These are phyloP conservation scores for Scheffersomyces amazonensis DNA, from an alignment of 805 yeast species.

Conservation along the genomic window DNA sequence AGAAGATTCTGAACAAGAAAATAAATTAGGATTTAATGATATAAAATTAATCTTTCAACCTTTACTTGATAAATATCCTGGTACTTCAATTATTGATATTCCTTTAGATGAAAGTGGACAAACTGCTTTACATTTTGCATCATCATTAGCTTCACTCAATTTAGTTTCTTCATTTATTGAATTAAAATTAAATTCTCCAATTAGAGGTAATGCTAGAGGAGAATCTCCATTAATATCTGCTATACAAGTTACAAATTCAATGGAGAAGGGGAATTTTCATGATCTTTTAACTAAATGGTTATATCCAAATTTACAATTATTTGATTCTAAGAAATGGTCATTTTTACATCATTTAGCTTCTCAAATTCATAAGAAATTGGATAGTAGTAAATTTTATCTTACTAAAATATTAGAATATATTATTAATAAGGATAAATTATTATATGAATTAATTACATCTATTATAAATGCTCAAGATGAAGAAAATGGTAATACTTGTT, in stretches of 20 bases:
- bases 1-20: slow-evolving; percentile 20
- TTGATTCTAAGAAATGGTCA: slow-evolving; percentile 67
- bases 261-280: slow-evolving; percentile 74
- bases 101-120: slow-evolving; percentile 39
- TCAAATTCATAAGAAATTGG: slow-evolving; percentile 25
- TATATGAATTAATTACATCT: slow-evolving; percentile 16
- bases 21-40: slow-evolving; percentile 15
- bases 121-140: slow-evolving; percentile 43
- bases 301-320: slow-evolving; percentile 54
- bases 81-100: slow-evolving; percentile 22
- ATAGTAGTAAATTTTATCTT: slow-evolving; percentile 33
- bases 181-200: slow-evolving; percentile 34
- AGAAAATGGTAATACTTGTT: slow-evolving; percentile 35
- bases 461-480: slow-evolving; percentile 33
- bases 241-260: slow-evolving; percentile 77
- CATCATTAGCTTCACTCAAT: slow-evolving; percentile 35
- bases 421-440: slow-evolving; percentile 15
- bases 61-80: slow-evolving; percentile 11
- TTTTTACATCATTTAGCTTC: slow-evolving; percentile 84
- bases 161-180: slow-evolving; percentile 33
- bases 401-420: slow-evolving; percentile 33
- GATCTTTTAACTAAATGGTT: slow-evolving; percentile 61
- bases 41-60: slow-evolving; percentile 22
- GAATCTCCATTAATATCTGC: slow-evolving; percentile 59
- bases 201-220: slow-evolving; percentile 37